These are phyloP conservation scores for Corylus avellana DNA, from an alignment of 306 rosid genomes.

Conservation along the genomic window DNA sequence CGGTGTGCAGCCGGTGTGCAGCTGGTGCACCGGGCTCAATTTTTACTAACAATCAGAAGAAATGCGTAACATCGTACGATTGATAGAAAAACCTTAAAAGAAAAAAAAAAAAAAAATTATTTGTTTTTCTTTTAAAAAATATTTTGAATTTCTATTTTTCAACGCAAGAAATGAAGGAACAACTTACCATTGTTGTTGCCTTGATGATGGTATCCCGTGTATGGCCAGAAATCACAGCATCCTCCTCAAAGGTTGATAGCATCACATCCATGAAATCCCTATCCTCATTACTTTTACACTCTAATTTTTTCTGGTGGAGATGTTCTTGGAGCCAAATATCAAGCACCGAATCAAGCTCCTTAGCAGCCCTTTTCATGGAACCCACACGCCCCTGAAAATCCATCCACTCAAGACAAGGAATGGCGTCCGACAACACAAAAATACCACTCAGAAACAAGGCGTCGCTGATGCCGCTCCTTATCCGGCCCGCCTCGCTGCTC, in stretches of 20 bases:
- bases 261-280: constrained; percentile 52
- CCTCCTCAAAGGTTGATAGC: constrained; percentile 34
- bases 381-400: constrained; percentile 26
- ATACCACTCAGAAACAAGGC: constrained; percentile 27
- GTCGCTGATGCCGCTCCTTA: constrained; percentile 10
- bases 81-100: too few relatives aligned
- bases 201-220: constrained; percentile 50
- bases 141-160: too few relatives aligned
- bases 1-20: too few relatives aligned
- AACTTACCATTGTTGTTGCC: constrained; percentile 58
- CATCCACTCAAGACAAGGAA: constrained; percentile 34
- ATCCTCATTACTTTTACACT: neutral
- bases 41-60: too few relatives aligned
- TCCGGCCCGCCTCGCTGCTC: constrained; percentile 8
- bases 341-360: constrained; percentile 26
- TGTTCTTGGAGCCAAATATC: constrained; percentile 38
- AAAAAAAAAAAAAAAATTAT: too few relatives aligned
- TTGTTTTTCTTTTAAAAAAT: too few relatives aligned
- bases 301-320: neutral
- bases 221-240: constrained; percentile 39
- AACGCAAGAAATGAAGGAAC: too few relatives aligned
- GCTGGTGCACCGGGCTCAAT: too few relatives aligned
- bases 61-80: too few relatives aligned
- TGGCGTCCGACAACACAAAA: constrained; percentile 38
- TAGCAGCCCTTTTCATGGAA: constrained; percentile 31